Percentiles rank a stretch among this genome's conserved stretches.
These are phyloP conservation scores for Aquilaria agallochum DNA, from an alignment of 441 rosid genomes.

Conservation along the genomic window DNA sequence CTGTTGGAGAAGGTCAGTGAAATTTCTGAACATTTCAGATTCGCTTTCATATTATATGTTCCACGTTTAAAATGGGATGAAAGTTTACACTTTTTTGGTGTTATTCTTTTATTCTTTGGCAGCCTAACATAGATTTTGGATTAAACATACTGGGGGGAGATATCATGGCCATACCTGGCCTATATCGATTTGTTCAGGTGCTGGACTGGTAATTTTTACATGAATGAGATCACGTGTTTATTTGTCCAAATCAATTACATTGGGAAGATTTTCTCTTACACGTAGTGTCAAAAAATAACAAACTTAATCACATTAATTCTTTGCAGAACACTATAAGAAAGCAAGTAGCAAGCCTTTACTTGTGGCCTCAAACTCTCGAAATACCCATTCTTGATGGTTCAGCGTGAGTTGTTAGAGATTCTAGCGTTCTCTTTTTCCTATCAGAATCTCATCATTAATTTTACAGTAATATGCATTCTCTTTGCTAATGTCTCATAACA, in stretches of 20 bases:
- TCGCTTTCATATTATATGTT: not conserved
- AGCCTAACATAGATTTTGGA: conserved; percentile 95
- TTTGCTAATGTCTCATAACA: too few relatives aligned
- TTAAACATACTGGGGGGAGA: conserved; percentile 83
- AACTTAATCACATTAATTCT: conserved; percentile 8
- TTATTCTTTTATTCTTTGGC: conserved; percentile 22
- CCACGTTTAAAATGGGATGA: not conserved
- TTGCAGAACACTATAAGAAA: conserved; percentile 37
- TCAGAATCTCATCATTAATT: too few relatives aligned
- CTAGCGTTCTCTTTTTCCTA: too few relatives aligned
- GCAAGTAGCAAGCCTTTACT: conserved; percentile 34
- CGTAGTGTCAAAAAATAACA: conserved; percentile 1
- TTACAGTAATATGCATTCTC: too few relatives aligned
- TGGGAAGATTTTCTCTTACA: not conserved
- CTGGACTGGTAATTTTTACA: conserved; percentile 38
- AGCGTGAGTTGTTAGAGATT: conserved; percentile 21
- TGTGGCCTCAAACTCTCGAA: conserved; percentile 43
- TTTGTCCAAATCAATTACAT: too few relatives aligned
- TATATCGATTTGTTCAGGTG: conserved; percentile 90
- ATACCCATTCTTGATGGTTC: conserved; percentile 38
- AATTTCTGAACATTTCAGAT: not conserved
- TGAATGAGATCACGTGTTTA: conserved; percentile 23
- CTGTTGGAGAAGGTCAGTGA: conserved; percentile 69
- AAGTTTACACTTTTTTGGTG: not conserved
- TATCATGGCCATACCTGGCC: conserved; percentile 91